Evolutionary conservation across 2,329 filamentous ascomycete genomes (phyloP), one percentile per base, ranked within the genome.

Genomic region (Venturia nashicola): DNA sequence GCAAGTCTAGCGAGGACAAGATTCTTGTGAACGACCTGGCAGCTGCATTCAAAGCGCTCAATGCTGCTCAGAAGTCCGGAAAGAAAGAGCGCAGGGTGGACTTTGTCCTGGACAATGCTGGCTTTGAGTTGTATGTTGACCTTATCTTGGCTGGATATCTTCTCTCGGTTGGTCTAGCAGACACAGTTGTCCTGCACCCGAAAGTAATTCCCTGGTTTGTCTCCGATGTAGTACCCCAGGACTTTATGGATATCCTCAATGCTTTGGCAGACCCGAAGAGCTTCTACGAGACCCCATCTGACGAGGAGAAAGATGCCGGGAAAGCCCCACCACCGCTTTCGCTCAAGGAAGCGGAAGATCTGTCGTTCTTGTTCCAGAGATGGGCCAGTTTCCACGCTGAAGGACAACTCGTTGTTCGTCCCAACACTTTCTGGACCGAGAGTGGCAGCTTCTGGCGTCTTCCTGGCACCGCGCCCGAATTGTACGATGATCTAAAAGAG

Each of bases 201-300:
- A 99, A 99, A 78, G 87, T 86, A 27, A 92, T 99, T 65, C 94
- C 94, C 0, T 99, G 94, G 94, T 99, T 97, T 72, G 94, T 99
- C 59, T 97, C 91, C 0, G 94, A 99, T 71, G 94, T 97, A 3
- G 76, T 96, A 12, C 92, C 93, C 0, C 82, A 79, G 48, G 94
- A 99, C 76, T 97, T 97, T 70, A 82, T 80, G 1, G 86, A 87
- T n/a, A 82, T 97, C 2, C 83, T 99, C 61, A 86, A 83, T 67
- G 90, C 88, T 5, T 82, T 99, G n/a, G 84, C 87, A 7, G 82
- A 86, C 68, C 90, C 94, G 0, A 85, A 87, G 69, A 70, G 76
- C 12, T 96, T 97, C 75, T 97, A 94, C 77, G 84, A 87, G 71
- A 84, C 84, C 0, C 85, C 85, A 0, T 86, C 87, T 0, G 85